A percentile compares a stretch with the other conserved stretches of the same genome.
Conservation (phyloP, 208 protist genomes). For the Leptomonas pyrrhocoris region DNA sequence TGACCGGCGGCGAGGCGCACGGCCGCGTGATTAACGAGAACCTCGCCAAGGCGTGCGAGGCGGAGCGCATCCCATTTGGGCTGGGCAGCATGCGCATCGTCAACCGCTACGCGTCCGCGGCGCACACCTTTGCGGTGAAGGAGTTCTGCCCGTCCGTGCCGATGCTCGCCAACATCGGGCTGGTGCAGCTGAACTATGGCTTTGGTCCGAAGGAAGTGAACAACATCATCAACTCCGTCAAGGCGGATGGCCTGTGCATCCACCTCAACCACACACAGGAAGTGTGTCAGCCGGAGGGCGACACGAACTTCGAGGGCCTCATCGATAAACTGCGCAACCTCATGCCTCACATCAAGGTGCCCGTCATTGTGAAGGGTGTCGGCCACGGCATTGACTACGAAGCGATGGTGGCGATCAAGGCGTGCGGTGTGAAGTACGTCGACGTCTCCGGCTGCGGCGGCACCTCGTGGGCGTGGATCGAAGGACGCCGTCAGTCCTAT, state of each 20-base stretch:
- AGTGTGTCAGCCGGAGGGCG: slow-evolving; percentile 90
- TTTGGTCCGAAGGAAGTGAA: slow-evolving; percentile 87
- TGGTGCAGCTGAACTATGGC: slow-evolving; percentile 94
- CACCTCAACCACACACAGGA: slow-evolving; percentile 93
- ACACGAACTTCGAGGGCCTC: slow-evolving; percentile 89
- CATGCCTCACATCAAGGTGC: slow-evolving; percentile 83
- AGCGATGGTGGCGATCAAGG: slow-evolving; percentile 63
- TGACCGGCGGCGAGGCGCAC: slow-evolving; percentile 91
- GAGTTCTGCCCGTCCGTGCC: slow-evolving; percentile 83
- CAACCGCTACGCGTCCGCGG: slow-evolving; percentile 82
- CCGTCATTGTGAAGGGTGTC: slow-evolving; percentile 90
- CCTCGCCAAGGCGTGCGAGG: slow-evolving; percentile 88
- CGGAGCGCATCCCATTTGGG: slow-evolving; percentile 87
- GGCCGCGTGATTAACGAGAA: slow-evolving; percentile 92
- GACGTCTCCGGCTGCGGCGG: slow-evolving; percentile 91
- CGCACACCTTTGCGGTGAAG: slow-evolving; percentile 90
- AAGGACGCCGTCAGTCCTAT: slow-evolving; percentile 77
- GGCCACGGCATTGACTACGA: slow-evolving; percentile 89
- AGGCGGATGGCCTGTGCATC: slow-evolving; percentile 90
- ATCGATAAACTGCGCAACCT: slow-evolving; percentile 72
- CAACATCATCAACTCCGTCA: slow-evolving; percentile 76
- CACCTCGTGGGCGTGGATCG: slow-evolving; percentile 94
- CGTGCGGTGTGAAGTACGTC: slow-evolving; percentile 83
- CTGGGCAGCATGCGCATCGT: slow-evolving; percentile 92
- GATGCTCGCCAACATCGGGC: slow-evolving; percentile 93